Percentiles rank a stretch among this genome's conserved stretches.
These are phyloP conservation scores for Omphalea diandra DNA, from an alignment of 441 rosid genomes.

Conservation along the genomic window DNA sequence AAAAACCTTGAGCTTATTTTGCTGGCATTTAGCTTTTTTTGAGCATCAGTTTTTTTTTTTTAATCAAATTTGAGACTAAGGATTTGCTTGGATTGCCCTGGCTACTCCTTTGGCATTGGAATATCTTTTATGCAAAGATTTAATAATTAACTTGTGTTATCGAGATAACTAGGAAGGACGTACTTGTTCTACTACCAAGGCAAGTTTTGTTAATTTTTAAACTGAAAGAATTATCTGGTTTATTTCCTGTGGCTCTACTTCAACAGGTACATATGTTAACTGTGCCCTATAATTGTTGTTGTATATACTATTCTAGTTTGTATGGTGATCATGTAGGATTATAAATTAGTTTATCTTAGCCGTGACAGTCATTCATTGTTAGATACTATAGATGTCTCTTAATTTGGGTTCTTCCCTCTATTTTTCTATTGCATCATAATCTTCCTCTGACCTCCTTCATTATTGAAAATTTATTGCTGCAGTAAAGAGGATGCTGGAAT, in stretches of 20 bases:
- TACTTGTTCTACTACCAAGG: background rate
- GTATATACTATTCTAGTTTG: background rate
- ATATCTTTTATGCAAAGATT: background rate
- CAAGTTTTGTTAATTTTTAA: background rate
- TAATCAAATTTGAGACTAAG: conserved; percentile 4
- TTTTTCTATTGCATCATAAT: background rate
- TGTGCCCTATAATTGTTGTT: background rate
- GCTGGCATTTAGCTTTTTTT: background rate
- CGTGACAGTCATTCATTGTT: background rate
- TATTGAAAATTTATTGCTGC: conserved; percentile 29
- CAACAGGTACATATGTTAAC: too few relatives aligned
- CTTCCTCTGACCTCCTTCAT: background rate
- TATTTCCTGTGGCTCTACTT: too few relatives aligned
- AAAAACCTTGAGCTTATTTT: too few relatives aligned
- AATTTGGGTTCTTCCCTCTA: background rate
- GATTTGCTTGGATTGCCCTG: background rate
- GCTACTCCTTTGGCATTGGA: background rate
- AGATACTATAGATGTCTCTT: background rate
- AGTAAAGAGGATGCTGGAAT: conserved; percentile 98
- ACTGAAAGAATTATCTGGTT: background rate
- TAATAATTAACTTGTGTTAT: conserved; percentile 4
- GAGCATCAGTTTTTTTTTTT: background rate
- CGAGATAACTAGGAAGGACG: background rate
- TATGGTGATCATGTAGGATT: background rate
- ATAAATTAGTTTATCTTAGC: background rate